Conservation (phyloP, 768 basidiomycete genomes). For the Mycena maculata region DNA sequence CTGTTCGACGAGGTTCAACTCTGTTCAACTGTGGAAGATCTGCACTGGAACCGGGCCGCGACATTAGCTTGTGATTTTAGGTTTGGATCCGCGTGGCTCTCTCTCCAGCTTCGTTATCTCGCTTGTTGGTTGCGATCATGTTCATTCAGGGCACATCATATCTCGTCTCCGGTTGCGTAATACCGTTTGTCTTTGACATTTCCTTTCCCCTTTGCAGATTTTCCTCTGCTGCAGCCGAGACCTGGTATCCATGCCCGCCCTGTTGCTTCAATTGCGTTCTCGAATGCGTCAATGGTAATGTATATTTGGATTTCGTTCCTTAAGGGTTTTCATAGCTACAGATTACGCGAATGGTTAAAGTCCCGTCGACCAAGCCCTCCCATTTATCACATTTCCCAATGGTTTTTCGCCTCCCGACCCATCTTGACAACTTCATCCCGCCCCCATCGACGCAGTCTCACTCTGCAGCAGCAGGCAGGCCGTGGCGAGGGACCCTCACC, state of each 20-base stretch:
- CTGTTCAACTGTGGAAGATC: no score
- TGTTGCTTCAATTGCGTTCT: not conserved
- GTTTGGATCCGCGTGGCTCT: slow-evolving; percentile 24
- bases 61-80: slow-evolving; percentile 11
- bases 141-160: slow-evolving; percentile 22
- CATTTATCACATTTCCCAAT: slow-evolving; percentile 50
- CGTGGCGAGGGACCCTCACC: slow-evolving; percentile 70
- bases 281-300: slow-evolving; percentile 10
- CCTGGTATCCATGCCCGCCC: slow-evolving; percentile 22
- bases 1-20: no score
- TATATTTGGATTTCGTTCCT: slow-evolving; percentile 18
- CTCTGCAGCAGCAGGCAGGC: slow-evolving; percentile 48
- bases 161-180: slow-evolving; percentile 11
- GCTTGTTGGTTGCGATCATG: slow-evolving; percentile 12
- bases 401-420: slow-evolving; percentile 73
- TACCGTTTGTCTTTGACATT: not conserved
- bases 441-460: slow-evolving; percentile 60
- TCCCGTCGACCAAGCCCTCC: slow-evolving; percentile 41
- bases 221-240: slow-evolving; percentile 6
- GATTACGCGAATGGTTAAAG: slow-evolving; percentile 53
- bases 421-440: slow-evolving; percentile 69
- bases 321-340: slow-evolving; percentile 22
- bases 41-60: no score
- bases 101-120: slow-evolving; percentile 1
- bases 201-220: slow-evolving; percentile 1